Base-by-base conservation (phyloP, 352 stramenopile species). In the Phytopythium montanum region DNA sequence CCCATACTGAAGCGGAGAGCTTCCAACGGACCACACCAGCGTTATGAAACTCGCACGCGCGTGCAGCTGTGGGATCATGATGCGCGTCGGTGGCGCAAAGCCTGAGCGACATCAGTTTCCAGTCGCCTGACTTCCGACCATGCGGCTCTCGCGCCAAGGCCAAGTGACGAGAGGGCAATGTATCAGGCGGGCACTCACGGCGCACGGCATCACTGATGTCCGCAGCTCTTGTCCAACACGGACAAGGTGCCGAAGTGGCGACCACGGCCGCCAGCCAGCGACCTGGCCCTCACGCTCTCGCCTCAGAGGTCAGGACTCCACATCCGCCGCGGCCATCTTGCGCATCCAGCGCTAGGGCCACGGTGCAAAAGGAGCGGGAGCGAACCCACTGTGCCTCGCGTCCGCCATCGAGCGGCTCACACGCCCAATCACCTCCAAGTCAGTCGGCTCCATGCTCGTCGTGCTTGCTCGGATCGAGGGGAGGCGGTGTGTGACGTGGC, bases 401-500 rank as follows among this genome's bases (percentile, higher is more conserved):
- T 44, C 14, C 19, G 38, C 33, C 33, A 6, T 38, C 33, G 33
- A 38, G 33, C 33, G 33, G 38, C 38, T 44, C 38, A 44, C 16
- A 44, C 19, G 38, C 3, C 16, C 16, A n/a, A n/a, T n/a, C n/a
- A 16, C 36, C 36, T 42, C 34, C 8, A 18, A 41, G 34, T 12
- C 36, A 44, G 13, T 10, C 38, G 38, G 38, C 12, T 5, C 38
- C 19, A 18, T 8, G 38, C 13, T 21, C 16, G 3, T 44, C 10
- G 38, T 13, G 21, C 16, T 21, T 42, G 36, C 36, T 42, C 36
- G n/a, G 36, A 42, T 42, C 36, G n/a, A 21, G 38, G 38, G 38
- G 38, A 21, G 18, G 38, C 18, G 38, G 50, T 56, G 50, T 56
- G 50, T 56, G 50, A 56, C 50, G 50, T 56, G 50, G 50, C 50